A percentile compares a stretch with the other conserved stretches of the same genome.
phyloP scores from a whole-genome alignment of 805 yeast species.

The Candida endomychidarum region DNA sequence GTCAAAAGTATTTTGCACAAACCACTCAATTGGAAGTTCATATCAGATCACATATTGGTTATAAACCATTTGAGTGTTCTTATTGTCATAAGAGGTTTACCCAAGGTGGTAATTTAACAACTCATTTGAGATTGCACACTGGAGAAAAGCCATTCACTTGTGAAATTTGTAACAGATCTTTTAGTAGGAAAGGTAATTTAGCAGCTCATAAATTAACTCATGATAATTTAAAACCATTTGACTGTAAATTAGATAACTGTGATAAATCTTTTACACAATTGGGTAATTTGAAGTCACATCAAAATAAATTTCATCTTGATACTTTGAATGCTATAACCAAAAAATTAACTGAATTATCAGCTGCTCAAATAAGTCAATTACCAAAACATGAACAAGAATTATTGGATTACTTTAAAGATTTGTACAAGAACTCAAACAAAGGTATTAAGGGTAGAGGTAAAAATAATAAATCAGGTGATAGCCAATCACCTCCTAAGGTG shows the following conservation, averaged over 20 bases:
- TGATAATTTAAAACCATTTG: conserved; percentile 71
- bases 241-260: conserved; percentile 79
- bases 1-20: conserved; percentile 80
- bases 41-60: conserved; percentile 82
- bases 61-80: conserved; percentile 77
- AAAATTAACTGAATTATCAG: conserved; percentile 58
- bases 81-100: conserved; percentile 81
- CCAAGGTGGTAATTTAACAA: conserved; percentile 86
- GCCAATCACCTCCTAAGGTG: conserved; percentile 2
- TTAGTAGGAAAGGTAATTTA: conserved; percentile 88
- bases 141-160: conserved; percentile 92
- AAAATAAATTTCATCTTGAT: conserved; percentile 79
- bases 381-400: conserved; percentile 67
- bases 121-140: conserved; percentile 83
- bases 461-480: conserved; percentile 4
- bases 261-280: conserved; percentile 84
- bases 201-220: conserved; percentile 88
- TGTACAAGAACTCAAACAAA: conserved; percentile 85
- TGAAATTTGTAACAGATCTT: conserved; percentile 69
- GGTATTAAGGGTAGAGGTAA: conserved; percentile 93
- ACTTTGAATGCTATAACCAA: conserved; percentile 68
- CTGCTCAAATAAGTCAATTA: conserved; percentile 45
- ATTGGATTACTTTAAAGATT: conserved; percentile 72
- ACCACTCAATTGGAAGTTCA: conserved; percentile 92
- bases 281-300: conserved; percentile 93